Base-by-base conservation (phyloP, 1,284 basidiomycete species). In the Uromyces viciae-fabae region DNA sequence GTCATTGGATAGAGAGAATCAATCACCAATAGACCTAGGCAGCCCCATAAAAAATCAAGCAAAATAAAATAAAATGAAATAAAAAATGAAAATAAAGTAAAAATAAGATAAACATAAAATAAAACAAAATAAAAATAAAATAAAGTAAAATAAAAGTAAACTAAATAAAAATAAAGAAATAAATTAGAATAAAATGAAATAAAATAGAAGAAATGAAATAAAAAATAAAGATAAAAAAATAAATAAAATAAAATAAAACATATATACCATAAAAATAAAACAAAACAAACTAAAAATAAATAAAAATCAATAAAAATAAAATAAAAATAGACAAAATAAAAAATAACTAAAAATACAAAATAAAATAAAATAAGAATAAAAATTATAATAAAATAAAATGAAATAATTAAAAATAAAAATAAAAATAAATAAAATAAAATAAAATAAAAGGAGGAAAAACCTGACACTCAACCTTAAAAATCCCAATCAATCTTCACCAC, bases 271-370 rank as follows among this genome's bases (percentile, higher is more conserved):
- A 60, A 14, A 33, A 60, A 60, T 14, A 33, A 14, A 60, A 60
- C 28, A 33, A 60, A 33, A 60, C 9, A 14, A 60, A 60, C 9
- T n/a, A 60, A 60, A 60, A 60, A 25, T 25, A 25, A 33, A 60
- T 25, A 60, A 60, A 60, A 60, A 60, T 60, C 31, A 25, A 60
- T 60, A 25, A 60, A 60, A 60, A 60, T 60, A 9, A 60, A 60
- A 14, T 11, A 60, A 60, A 60, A 33, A 60, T 60, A 33, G 28
- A 33, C 11, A 60, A 14, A 25, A 33, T 14, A 14, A 60, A n/a
- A 25, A 60, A 60, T 25, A 25, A 33, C 11, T 60, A 60, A 60
- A 60, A 33, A 60, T 25, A 25, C 9, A 33, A 9, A 60, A 60
- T 14, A 60, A 60, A 14, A 25, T 14, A 60, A 14, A 60, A 60